Base-by-base conservation (phyloP, 2,329 filamentous ascomycete species). In the Talaromyces sp. region DNA sequence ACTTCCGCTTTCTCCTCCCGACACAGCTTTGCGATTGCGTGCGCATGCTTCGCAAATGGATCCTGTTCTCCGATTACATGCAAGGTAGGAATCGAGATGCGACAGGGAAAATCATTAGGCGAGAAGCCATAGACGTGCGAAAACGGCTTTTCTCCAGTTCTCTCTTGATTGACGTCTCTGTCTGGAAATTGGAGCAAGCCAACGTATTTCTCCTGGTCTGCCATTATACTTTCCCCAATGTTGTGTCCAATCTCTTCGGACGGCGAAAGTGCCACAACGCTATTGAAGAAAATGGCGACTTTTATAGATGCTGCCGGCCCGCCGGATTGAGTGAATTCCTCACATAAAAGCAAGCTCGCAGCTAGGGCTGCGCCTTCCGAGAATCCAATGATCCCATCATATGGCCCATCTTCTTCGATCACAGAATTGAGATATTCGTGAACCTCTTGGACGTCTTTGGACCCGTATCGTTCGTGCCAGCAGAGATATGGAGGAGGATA, bases 301-400 rank as follows among this genome's bases (percentile, higher is more conserved):
- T 49, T 61, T 13, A 61, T 54, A 27, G 49, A 54, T 5, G 49
- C 22, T 27, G 19, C 36, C 38, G 53, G 27, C 17, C 36, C 36
- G 10, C 31, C 19, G 38, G 19, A 40, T 27, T 17, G 34, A 25
- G 13, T 27, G 31, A 17, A 27, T 27, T 40, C 31, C n/a, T 59
- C 56, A 17, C 56, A 59, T 17, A 59, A 19, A 25, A 59, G 56
- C 19, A 59, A 31, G 25, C 56, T 59, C 8, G 56, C 56, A n/a
- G 93, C 88, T 51, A 89, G 81, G 0, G 88, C 89, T 10, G 85
- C 92, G n/a, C 92, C 92, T 78, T 96, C 92, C 66, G 87, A 90
- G 79, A 96, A 96, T 0, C 92, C 92, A 34, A 93, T 80, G 0
- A 93, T 88, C 4, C 89, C 92, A 72, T 94, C 91, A 53, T 93